These are phyloP conservation scores for Meyerozyma carpophila DNA, from an alignment of 1,139 yeast species.

Conservation along the genomic window DNA sequence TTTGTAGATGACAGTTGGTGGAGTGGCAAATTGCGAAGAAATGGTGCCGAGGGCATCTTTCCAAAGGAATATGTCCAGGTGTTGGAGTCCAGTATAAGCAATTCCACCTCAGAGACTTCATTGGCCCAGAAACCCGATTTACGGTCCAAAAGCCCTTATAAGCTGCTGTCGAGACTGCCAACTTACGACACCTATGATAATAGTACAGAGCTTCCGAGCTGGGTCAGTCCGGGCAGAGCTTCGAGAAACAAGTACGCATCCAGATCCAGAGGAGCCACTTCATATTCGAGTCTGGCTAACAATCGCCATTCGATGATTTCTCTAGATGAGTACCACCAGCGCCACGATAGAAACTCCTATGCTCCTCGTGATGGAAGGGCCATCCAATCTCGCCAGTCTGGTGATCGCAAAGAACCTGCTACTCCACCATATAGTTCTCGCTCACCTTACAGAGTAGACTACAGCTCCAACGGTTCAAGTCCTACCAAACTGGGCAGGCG, in stretches of 20 bases:
- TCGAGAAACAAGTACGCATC: background rate
- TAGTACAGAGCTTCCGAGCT: background rate
- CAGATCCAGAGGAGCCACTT: background rate
- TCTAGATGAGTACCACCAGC: background rate
- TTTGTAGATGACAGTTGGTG: constrained; percentile 90
- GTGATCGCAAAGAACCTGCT: background rate
- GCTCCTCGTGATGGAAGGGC: background rate
- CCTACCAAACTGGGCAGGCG: background rate
- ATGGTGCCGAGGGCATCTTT: constrained; percentile 78
- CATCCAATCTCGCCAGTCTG: background rate
- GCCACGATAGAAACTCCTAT: background rate
- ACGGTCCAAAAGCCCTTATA: background rate
- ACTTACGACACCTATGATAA: background rate
- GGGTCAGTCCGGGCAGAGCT: background rate
- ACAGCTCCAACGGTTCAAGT: background rate
- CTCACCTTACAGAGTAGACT: background rate
- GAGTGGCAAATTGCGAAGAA: constrained; percentile 77
- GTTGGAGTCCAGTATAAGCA: constrained; percentile 24
- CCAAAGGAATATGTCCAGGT: constrained; percentile 83
- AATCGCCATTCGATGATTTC: constrained; percentile 1
- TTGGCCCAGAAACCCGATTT: background rate
- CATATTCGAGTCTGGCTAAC: background rate
- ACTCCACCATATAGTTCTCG: background rate
- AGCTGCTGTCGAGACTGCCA: background rate
- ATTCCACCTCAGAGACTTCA: constrained; percentile 8